Evolutionary conservation across 805 yeast species (phyloP), one percentile per base, ranked within the genome.

Genomic region (Ogataea chonburiensis): DNA sequence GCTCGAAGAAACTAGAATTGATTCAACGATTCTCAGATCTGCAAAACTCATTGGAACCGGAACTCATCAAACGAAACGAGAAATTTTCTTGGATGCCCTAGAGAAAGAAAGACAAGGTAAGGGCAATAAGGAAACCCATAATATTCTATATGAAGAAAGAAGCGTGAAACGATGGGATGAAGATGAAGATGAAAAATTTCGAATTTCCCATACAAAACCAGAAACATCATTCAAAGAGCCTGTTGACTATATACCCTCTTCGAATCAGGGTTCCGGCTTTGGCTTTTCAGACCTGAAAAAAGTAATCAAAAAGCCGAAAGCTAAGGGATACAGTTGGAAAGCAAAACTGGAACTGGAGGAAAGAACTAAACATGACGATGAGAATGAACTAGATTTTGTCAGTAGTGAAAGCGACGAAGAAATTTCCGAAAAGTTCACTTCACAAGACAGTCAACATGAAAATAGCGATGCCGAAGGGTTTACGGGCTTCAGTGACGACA

Each of bases 1-100:
- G 57, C 67, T 91, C 26, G 73, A 81, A 33, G 72, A 70, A 17
- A 76, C 86, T 2, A 70, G 72, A 38, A 71, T 91, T 30, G 95
- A 89, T 54, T 77, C 95, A 0, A 64, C 80, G 0, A 49, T 77
- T 9, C 66, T 87, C 45, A 79, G 76, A 17, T 80, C 93, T 22
- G 75, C 94, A 14, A 88, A 87, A 54, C 70, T 73, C 5, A 70
- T 91, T 32, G 98, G 98, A 32, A 72, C 76, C 11, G 91, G 88
- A 10, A 47, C 41, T 11, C 67, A 63, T 36, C 68, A 66, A 33
- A 84, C 95, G 1, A 76, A 73, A 45, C 71, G 68, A 35, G 89
- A 85, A 52, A 75, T 73, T 42, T 72, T 86, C 61, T 61, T 71
- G n/a, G 91, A 85, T 52, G 95, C 95, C 0, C 56, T 86, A 37